Percentiles rank a stretch among this genome's conserved stretches.
These are phyloP conservation scores for Solanum hybrid DNA, from an alignment of 305 asterid species.

Conservation along the genomic window DNA sequence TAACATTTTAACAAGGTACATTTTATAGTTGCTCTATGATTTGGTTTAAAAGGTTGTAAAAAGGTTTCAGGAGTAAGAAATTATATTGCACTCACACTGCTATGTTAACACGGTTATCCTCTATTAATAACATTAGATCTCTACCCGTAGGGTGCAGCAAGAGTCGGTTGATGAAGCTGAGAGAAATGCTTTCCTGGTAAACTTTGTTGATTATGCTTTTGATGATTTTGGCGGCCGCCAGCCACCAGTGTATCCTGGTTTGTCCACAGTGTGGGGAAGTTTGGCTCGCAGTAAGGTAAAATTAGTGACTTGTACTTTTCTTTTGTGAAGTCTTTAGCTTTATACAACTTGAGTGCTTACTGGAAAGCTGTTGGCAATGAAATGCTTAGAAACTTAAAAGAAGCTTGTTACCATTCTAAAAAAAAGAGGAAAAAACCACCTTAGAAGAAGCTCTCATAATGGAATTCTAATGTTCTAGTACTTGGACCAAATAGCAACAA, in stretches of 20 bases:
- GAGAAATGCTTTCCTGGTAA: constrained; percentile 85
- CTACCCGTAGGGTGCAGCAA: constrained; percentile 70
- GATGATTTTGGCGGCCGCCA: constrained; percentile 99
- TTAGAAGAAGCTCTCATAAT: neutral
- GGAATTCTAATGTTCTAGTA: neutral
- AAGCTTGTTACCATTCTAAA: neutral
- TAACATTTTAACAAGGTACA: constrained; percentile 90
- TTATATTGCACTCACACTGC: neutral
- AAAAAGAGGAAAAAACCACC: neutral
- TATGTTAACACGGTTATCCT: neutral
- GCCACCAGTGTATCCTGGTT: constrained; percentile 97
- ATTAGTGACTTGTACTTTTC: neutral
- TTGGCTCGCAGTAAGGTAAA: constrained; percentile 99
- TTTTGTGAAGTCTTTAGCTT: constrained; percentile 7
- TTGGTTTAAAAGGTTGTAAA: neutral
- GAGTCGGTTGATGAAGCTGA: constrained; percentile 98
- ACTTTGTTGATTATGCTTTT: constrained; percentile 88
- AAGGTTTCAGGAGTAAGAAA: neutral
- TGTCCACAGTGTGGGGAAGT: constrained; percentile 99
- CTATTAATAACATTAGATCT: neutral
- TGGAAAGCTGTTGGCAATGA: neutral
- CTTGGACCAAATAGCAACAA: neutral
- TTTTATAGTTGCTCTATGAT: neutral
- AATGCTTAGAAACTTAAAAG: neutral
- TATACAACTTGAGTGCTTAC: neutral